Evolutionary conservation across 371 early-diverging fungal species (phyloP), one percentile per base, ranked within the genome.

Genomic region (Circinella minor): DNA sequence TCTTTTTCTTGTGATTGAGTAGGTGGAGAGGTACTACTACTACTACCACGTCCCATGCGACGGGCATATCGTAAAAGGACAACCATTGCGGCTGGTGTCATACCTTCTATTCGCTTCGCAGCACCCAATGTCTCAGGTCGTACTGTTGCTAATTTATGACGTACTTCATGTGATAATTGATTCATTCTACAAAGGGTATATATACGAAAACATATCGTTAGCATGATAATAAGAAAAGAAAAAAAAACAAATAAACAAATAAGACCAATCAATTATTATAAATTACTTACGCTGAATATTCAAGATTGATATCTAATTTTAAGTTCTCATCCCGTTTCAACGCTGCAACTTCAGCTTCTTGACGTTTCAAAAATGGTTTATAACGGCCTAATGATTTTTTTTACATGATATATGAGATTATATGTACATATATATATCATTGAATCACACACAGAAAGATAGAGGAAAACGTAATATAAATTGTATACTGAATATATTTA

Each of bases 81-180:
- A n/a, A 94, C 74, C 71, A 94, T 86, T 11, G 88, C 89, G 1
- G 90, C 90, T 17, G 94, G 94, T 43, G 93, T 93, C 77, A 94
- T 89, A 0, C 94, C 94, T 65, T 91, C 93, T 57, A 94, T 90
- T n/a, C 93, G 85, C 76, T 92, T 92, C n/a, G 92, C 93, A 1
- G 92, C 92, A 37, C 93, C 93, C 76, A 94, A 75, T n/a, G 92
- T 92, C 36, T 89, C 88, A 14, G 94, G 94, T 13, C 90, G 88
- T n/a, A 89, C 80, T 20, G 75, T 70, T 49, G 84, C 78, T 8
- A 94, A 79, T 68, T 89, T 92, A 65, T 91, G 87, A 8, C 91
- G 85, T 27, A 89, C 89, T 77, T 94, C 94, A 65, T 86, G 83
- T 36, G 94, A 94, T 46, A 94, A 76, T 63, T 86, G 88, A 38